phyloP scores from a whole-genome alignment of 179 eudicot species.

The Monotropa hypopitys region DNA sequence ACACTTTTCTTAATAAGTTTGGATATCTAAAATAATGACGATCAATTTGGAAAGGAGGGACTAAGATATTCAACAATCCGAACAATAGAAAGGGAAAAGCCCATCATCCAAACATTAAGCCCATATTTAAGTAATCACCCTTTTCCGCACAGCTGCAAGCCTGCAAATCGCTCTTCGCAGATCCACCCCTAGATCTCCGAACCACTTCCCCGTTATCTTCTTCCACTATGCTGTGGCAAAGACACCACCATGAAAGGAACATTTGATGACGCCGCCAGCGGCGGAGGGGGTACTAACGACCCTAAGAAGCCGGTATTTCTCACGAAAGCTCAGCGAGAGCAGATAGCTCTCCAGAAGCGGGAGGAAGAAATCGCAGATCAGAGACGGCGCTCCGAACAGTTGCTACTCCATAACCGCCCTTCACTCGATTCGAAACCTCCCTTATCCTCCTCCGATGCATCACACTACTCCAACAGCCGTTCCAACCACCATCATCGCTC shows the following conservation, averaged over 20 bases:
- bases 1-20: too few species aligned
- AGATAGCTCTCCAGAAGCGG: conserved; percentile 54
- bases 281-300: background rate
- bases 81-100: too few species aligned
- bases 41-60: too few species aligned
- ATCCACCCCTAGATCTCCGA: too few species aligned
- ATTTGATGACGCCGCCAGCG: background rate
- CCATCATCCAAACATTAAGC: too few species aligned
- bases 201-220: background rate
- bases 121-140: too few species aligned
- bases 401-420: conserved; percentile 20
- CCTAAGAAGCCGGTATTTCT: conserved; percentile 50
- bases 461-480: background rate
- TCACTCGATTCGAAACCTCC: conserved; percentile 15
- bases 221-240: background rate
- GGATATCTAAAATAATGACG: too few species aligned
- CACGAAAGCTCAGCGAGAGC: conserved; percentile 58
- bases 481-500: conserved; percentile 5
- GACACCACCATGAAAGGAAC: background rate
- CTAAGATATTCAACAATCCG: too few species aligned
- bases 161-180: too few species aligned
- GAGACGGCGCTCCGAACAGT: conserved; percentile 32
- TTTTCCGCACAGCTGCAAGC: too few species aligned
- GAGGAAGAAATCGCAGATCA: conserved; percentile 39
- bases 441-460: conserved; percentile 5